Evolutionary conservation across 106 monocot genomes (phyloP), one percentile per base, ranked within the genome.

Genomic region (Dendrobium huoshanense): DNA sequence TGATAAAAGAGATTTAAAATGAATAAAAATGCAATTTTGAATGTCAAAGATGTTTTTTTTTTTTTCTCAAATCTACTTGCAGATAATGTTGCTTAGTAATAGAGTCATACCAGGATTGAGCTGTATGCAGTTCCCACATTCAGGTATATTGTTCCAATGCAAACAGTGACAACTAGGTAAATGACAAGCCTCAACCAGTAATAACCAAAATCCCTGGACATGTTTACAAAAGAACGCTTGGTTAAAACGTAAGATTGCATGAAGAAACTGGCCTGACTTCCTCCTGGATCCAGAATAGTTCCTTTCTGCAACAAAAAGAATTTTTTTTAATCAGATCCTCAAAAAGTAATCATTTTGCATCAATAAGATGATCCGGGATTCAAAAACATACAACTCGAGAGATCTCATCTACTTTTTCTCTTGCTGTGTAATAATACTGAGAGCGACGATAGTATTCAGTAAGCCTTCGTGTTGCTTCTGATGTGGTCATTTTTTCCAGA

Each of bases 181-280:
- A 93, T 90, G 56, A 90, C 77, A 43, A 93, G 90, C 82, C 93
- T 86, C 58, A 93, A 68, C 93, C 93, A 93, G 80, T 93, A 93
- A 73, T 93, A 93, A 25, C 93, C 93, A 61, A 93, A 93, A 78
- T 93, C 93, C 41, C 93, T 83, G 0, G 90, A 85, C 93, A 93
- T 93, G 82, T 93, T 93, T 7, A 90, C 70, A 70, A 93, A 90
- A 1, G 93, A 93, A 9, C 93, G 83, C 65, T 87, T 87, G 11
- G 90, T 93, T 18, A 93, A 68, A 29, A 85, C 87, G 56, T 55
- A 82, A 41, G 90, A 80, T 83, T 96, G 96, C 94, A 92, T 96
- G 45, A 82, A 68, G 79, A 96, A 96, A 58, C 94, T 92, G 40
- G 96, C 94, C 31, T 90, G 89, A 56, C 96, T 97, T 20, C 94